These are phyloP conservation scores for Hanseniaspora guilliermondii DNA, from an alignment of 805 yeast genomes.

Conservation along the genomic window DNA sequence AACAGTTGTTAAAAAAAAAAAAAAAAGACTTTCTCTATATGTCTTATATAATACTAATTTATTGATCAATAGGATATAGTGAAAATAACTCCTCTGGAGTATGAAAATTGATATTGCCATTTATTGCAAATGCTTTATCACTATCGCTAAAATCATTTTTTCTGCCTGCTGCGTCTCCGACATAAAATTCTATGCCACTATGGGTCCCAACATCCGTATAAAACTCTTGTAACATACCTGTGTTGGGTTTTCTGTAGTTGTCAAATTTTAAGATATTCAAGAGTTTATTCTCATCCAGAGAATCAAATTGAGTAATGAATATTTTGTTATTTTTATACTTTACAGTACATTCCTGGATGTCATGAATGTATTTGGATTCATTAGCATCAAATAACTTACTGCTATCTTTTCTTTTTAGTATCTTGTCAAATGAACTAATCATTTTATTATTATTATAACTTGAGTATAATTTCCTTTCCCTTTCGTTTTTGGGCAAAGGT, in stretches of 20 bases:
- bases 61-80: neutral
- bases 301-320: neutral
- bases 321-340: neutral
- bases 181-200: conserved; percentile 31
- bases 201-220: conserved; percentile 25
- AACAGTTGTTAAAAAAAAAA: too few species aligned
- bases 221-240: conserved; percentile 64
- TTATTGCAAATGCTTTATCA: conserved; percentile 58
- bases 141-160: conserved; percentile 64
- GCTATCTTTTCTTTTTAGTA: neutral
- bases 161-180: conserved; percentile 98
- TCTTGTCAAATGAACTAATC: neutral
- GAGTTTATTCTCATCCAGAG: neutral
- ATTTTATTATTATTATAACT: neutral
- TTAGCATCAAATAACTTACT: neutral
- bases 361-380: conserved; percentile 15
- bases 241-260: conserved; percentile 53
- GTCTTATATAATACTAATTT: too few species aligned
- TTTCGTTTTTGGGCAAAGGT: neutral
- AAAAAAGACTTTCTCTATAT: too few species aligned
- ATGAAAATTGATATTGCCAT: conserved; percentile 40
- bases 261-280: neutral
- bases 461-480: neutral
- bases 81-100: conserved; percentile 61
- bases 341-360: neutral